phyloP scores from a whole-genome alignment of 441 rosid species.

The California macrophylla region DNA sequence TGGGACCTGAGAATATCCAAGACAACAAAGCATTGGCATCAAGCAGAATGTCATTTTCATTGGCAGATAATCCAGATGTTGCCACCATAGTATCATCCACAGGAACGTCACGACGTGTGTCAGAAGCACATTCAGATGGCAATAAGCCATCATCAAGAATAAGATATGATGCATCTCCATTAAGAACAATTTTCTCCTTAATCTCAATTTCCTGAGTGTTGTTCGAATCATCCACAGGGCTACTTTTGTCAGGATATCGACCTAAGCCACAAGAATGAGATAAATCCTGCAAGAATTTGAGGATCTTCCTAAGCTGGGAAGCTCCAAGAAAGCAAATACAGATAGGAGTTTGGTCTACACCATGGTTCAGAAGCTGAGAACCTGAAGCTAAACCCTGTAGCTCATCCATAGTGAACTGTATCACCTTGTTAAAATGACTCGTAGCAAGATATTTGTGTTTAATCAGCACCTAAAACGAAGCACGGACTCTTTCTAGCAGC shows the following conservation, averaged over 20 bases:
- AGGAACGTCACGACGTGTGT: conserved; percentile 21
- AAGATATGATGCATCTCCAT: conserved; percentile 48
- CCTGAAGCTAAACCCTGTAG: conserved; percentile 55
- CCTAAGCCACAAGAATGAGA: conserved; percentile 67
- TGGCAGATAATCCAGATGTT: conserved; percentile 25
- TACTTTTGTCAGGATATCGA: conserved; percentile 51
- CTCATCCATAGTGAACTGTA: conserved; percentile 61
- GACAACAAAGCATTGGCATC: conserved; percentile 52
- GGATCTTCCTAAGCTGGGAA: conserved; percentile 61
- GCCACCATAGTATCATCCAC: conserved; percentile 22
- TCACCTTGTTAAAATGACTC: conserved; percentile 69
- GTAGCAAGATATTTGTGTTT: conserved; percentile 60
- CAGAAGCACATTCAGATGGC: conserved; percentile 28
- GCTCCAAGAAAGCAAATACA: conserved; percentile 83
- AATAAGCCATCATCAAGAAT: conserved; percentile 48
- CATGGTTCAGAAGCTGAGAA: conserved; percentile 47
- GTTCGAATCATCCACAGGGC: conserved; percentile 35
- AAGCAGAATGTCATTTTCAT: conserved; percentile 26
- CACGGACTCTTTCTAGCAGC: conserved; percentile 65
- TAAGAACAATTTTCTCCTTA: conserved; percentile 54
- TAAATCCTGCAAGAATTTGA: conserved; percentile 76
- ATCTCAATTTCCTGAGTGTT: conserved; percentile 22
- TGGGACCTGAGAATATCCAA: conserved; percentile 76
- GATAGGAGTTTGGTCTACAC: conserved; percentile 52
- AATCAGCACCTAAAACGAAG: conserved; percentile 53